Base-by-base conservation (phyloP, 371 early-diverging fungal genomes). In the Smittium mucronatum region DNA sequence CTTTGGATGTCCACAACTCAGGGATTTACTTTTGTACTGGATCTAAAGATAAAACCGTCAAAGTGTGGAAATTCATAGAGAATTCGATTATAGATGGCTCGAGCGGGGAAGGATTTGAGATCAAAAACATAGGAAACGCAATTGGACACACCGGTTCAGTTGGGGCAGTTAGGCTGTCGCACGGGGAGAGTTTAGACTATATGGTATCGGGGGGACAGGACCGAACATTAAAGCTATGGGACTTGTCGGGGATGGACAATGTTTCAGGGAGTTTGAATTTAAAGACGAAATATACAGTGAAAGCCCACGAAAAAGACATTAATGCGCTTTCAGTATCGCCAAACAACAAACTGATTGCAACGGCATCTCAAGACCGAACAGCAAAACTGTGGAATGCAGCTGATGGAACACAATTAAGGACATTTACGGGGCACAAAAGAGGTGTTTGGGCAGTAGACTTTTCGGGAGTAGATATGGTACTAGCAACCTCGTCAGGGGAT, bases 271-370 rank as follows among this genome's bases (percentile, higher is more conserved):
- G 57, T 57, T 58, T 73, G 34, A 78, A 78, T 70, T 80, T 82
- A 60, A 86, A 83, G 68, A 82, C 95, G 0, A 76, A 84, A 35
- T 96, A 86, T 75, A 97, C 95, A 29, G 85, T 93, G 78, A 89
- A 88, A 74, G 96, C 95, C 0, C 99, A 99, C 80, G 98, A 95
- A 34, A 95, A 94, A 81, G 98, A 98, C 75, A 95, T 99, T 75
- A 97, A 99, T 75, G 83, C 93, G 1, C 84, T 99, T 33, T 85
- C 90, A 34, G 84, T 99, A 33, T 86, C 96, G 1, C 95, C 95
- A 1, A 94, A 94, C 79, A 93, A 95, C 76, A 86, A 87, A 67
- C 73, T 91, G 21, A 93, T 98, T 82, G 98, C 95, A 0, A 93
- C 96, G 5, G 98, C 92, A 28, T 94, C 97, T 33, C 96, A 96